Base-by-base conservation (phyloP, 2,329 filamentous ascomycete species). In the Podosphaera fusca region DNA sequence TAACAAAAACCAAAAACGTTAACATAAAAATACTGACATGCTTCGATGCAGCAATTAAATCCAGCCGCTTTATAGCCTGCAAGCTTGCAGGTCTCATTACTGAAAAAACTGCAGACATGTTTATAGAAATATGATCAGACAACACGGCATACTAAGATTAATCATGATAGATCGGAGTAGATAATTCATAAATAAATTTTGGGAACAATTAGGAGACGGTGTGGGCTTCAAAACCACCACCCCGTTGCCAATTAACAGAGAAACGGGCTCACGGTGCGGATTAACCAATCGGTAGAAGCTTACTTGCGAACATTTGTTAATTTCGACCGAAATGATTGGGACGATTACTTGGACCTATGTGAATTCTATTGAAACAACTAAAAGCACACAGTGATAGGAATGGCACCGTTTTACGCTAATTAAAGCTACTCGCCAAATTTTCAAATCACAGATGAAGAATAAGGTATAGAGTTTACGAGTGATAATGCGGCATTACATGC, bases 291-390 rank as follows among this genome's bases (percentile, higher is more conserved):
- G 10, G 12, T 59, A 10, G 36, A 59, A 36, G 2, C 21, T 2
- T 60, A 60, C n/a, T 35, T 60, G 4, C 1, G 33, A 21, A 52
- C 14, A 12, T 60, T 58, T 52, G 40, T 57, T 7, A 60, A 58
- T 21, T 51, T 58, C 45, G 14, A 56, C 14, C 14, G 58, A 35
- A 35, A 60, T 31, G 45, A 58, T 8, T 57, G 47, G 55, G 57
- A 56, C 12, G 10, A 55, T 30, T 45, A 45, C 4, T n/a, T 45
- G 21, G 40, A 45, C 40, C 4, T 45, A 45, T 45, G 10, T 4
- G 40, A 45, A 45, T 45, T 45, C 21, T 4, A n/a, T n/a, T 45
- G 40, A 3, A 45, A 45, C 21, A 2, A 45, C 40, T 53, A 30
- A 36, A 2, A 45, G 21, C 40, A 4, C 40, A n/a, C 40, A 12